Conservation (phyloP, 2,329 filamentous ascomycete genomes). For the Penicillium sclerotiorum region DNA sequence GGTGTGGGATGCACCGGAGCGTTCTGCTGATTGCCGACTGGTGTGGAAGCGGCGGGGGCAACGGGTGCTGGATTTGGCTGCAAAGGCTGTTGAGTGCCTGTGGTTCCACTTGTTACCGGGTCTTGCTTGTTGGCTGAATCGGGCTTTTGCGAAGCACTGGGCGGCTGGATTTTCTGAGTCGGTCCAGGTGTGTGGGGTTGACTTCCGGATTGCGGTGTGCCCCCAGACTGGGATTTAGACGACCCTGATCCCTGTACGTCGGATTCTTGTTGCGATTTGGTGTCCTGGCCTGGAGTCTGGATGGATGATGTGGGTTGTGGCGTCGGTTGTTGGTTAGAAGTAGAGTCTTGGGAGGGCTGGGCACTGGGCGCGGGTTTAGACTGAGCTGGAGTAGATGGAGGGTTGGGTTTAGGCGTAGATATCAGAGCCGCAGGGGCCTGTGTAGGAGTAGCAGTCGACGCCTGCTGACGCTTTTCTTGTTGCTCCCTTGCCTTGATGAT, state of each 20-base stretch:
- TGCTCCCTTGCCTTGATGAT: constrained; percentile 50
- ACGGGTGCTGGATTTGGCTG: constrained; percentile 14
- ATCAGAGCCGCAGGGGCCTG: constrained; percentile 17
- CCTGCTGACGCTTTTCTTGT: constrained; percentile 38
- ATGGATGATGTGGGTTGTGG: constrained; percentile 5
- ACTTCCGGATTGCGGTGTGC: background rate
- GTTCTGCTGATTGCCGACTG: constrained; percentile 19
- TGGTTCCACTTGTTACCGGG: constrained; percentile 16
- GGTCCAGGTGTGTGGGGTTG: constrained; percentile 16
- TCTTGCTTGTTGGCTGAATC: constrained; percentile 35
- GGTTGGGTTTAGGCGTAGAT: constrained; percentile 10
- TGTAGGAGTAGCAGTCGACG: constrained; percentile 12
- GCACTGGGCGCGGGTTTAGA: constrained; percentile 27
- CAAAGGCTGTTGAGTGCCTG: constrained; percentile 12
- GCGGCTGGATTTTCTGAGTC: background rate
- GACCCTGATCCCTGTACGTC: constrained; percentile 2
- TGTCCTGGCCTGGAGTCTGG: constrained; percentile 19
- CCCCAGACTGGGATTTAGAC: constrained; percentile 3
- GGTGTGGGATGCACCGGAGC: constrained; percentile 28
- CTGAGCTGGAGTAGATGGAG: constrained; percentile 28
- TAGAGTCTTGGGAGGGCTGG: constrained; percentile 21
- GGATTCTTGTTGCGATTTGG: constrained; percentile 1
- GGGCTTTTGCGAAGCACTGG: constrained; percentile 14
- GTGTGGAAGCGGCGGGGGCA: constrained; percentile 11
- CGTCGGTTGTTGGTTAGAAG: constrained; percentile 17